Evolutionary conservation across 176 grass and related monocot genomes (phyloP), one percentile per base, ranked within the genome.

Genomic region (Triticum timopheevii): DNA sequence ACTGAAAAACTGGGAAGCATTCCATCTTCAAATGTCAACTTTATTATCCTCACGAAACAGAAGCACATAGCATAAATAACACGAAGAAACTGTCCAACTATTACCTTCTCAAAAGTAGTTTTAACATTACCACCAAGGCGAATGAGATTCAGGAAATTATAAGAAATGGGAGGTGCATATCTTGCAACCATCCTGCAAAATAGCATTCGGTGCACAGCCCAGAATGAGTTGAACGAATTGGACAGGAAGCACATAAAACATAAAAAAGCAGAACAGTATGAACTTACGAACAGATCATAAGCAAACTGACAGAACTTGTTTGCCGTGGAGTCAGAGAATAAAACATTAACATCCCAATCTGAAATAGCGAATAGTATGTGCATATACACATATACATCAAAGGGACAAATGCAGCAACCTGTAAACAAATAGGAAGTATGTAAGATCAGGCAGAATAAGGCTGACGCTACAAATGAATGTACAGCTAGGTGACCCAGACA

Each of bases 261-360:
- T 61, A 39, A 80, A 83, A 65, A 42, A 61, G 13, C 40, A 83
- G 82, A 38, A 73, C 36, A 83, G 35, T 36, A 20, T 82, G 81
- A 87, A 93, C 94, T 94, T 99, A 99, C 97, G 97, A 99, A 79
- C 97, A 99, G 78, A 99, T 99, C 97, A 96, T 96, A 76, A 99
- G 97, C 90, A 99, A 88, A 87, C 97, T 99, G 52, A 99, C 94
- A 22, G 97, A 93, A 84, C 94, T 99, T 33, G 97, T 99, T 80
- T 99, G 97, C 79, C 92, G 92, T 65, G 97, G 90, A 87, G 97
- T 99, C 13, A 99, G 85, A 64, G 94, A 96, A 91, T 99, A 99
- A 89, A 99, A 99, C 97, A 99, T 99, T 69, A 99, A 73, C 97
- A 99, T 99, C 80, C 97, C 97, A 88, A 99, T 96, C 78, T 99